Percentiles rank a stretch among this genome's conserved stretches.
Evolutionary conservation across 306 rosid genomes (phyloP).

Genomic region (Quillaja saponaria): DNA sequence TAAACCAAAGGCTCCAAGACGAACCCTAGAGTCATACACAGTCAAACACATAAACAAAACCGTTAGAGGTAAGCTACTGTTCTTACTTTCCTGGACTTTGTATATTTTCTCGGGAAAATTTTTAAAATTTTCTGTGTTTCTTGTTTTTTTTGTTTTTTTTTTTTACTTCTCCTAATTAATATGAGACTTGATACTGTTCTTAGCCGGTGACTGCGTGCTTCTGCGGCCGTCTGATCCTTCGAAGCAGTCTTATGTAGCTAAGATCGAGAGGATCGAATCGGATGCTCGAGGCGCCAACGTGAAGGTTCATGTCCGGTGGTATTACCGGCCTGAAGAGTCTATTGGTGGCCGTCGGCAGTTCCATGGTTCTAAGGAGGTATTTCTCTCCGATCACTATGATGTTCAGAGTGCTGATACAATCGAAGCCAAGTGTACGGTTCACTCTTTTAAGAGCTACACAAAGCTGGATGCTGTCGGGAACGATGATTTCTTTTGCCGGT

Average conservation of each 20-base stretch:
- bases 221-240: slow-evolving; percentile 82
- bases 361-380: slow-evolving; percentile 93
- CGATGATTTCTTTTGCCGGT: slow-evolving; percentile 98
- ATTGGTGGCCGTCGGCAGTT: slow-evolving; percentile 98
- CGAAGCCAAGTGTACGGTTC: slow-evolving; percentile 94
- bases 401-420: slow-evolving; percentile 89
- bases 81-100: not conserved
- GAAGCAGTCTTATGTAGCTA: slow-evolving; percentile 91
- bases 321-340: slow-evolving; percentile 98
- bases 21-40: slow-evolving; percentile 90
- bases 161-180: not conserved
- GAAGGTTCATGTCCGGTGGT: slow-evolving; percentile 89
- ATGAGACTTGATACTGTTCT: slow-evolving; percentile 1
- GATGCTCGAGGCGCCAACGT: slow-evolving; percentile 93
- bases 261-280: slow-evolving; percentile 92
- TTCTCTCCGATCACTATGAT: slow-evolving; percentile 90
- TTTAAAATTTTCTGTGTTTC: not conserved
- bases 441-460: slow-evolving; percentile 81
- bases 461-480: slow-evolving; percentile 97
- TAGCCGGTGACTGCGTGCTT: slow-evolving; percentile 92
- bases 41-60: slow-evolving; percentile 83
- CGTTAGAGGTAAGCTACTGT: slow-evolving; percentile 52
- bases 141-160: not conserved
- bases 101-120: slow-evolving; percentile 12
- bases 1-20: slow-evolving; percentile 81